Base-by-base conservation (phyloP, 2,329 filamentous ascomycete species). In the Alternaria triticimaculans region DNA sequence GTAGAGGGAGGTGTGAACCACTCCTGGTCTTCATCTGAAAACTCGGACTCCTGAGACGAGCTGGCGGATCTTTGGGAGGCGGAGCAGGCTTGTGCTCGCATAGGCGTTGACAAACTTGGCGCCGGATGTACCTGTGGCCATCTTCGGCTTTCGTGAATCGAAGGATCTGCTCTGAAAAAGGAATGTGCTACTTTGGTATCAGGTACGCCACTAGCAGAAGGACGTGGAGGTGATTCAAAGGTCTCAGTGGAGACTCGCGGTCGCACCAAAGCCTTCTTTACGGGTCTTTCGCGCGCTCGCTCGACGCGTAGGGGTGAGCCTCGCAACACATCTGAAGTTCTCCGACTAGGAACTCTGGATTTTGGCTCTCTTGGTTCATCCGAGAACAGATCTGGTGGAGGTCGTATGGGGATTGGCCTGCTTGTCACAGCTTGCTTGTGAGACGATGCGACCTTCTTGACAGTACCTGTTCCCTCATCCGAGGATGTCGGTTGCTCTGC, bases 241-340 rank as follows among this genome's bases (percentile, higher is more conserved):
- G 71, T 73, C 43, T 71, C 72, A 10, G 62, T 70, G 14, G 53
- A 66, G 25, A 75, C 64, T 6, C 67, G 69, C 6, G 68, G 71
- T 15, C 68, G 56, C n/a, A 55, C 46, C 14, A 63, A 66, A 9
- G 60, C 50, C 50, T 57, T 65, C 23, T 58, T 55, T 10, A 48
- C 28, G 9, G 56, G 57, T 23, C 21, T 62, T 12, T 64, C 48
- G 46, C 28, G 20, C 4, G 41, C 44, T 30, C 14, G 48, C 2
- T 68, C 30, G 4, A 53, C 14, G 14, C 54, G 56, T 18, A 56
- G 20, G 10, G 70, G 59, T 14, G 67, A 65, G 6, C 58, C 55
- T 26, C 49, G 43, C 11, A 59, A 61, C 3, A 65, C 50, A 15
- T 61, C 58, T 3, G 66, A 64, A 9, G 6, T 45, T 30, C 46